These are phyloP conservation scores for Prunus yedoensis DNA, from an alignment of 331 rosid species.

Conservation along the genomic window DNA sequence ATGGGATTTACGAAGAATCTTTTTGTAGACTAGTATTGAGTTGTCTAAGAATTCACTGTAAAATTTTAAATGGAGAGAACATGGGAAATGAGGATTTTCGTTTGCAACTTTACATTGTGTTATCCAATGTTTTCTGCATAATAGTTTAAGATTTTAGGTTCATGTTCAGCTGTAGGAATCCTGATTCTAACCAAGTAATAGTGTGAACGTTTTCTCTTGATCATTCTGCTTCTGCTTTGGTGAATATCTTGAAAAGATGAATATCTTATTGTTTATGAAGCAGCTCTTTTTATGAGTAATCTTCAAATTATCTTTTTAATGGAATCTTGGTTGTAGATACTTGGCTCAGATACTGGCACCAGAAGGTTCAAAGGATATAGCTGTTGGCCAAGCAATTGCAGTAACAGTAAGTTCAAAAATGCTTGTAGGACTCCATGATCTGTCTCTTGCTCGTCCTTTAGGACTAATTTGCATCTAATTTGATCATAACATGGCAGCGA, in stretches of 20 bases:
- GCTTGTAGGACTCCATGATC: conserved; percentile 19
- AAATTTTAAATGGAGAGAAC: neutral
- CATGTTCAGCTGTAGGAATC: neutral
- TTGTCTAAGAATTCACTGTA: neutral
- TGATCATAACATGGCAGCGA: neutral
- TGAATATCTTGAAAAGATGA: neutral
- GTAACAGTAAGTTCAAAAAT: conserved; percentile 70
- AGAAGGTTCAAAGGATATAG: conserved; percentile 90
- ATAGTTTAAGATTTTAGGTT: neutral
- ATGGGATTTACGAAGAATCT: neutral
- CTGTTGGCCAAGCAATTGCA: conserved; percentile 93
- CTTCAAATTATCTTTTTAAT: conserved; percentile 15
- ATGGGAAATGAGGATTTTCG: neutral
- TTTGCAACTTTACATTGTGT: neutral
- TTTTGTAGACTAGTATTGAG: neutral
- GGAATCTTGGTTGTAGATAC: conserved; percentile 55
- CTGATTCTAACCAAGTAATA: neutral
- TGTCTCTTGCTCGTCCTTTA: conserved; percentile 16
- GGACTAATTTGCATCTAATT: conserved; percentile 12
- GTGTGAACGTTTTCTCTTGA: no score
- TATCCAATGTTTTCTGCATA: neutral
- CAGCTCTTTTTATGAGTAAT: conserved; percentile 4
- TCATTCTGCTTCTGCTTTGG: conserved; percentile 3
- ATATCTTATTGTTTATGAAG: conserved; percentile 6
- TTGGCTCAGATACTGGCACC: conserved; percentile 81